phyloP scores from a whole-genome alignment of 306 rosid species.

The cucumber (Cucumis sativus) region Cucumber_9930_V3 NC_026659.2:4187501-4188000 shows the following conservation, averaged over 20 bases:
- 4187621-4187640: conserved; percentile 6
- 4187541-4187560: background rate
- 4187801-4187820: conserved; percentile 64
- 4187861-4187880: conserved; percentile 59
- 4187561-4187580: background rate
- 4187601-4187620: background rate
- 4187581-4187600: background rate
- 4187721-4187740: background rate
- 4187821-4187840: conserved; percentile 44
- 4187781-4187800: conserved; percentile 58
- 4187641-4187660: conserved; percentile 61
- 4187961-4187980: background rate
- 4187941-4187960: background rate
- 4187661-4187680: conserved; percentile 67
- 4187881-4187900: conserved; percentile 66
- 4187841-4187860: conserved; percentile 49
- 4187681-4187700: conserved; percentile 10
- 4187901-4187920: conserved; percentile 4
- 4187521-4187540: too few species aligned
- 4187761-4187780: background rate
- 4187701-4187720: background rate
- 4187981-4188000: background rate
- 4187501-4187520: too few species aligned
- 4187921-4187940: background rate
- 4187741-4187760: background rate